Conservation (phyloP, 768 basidiomycete genomes). For the Lanmaoa rubissima region DNA sequence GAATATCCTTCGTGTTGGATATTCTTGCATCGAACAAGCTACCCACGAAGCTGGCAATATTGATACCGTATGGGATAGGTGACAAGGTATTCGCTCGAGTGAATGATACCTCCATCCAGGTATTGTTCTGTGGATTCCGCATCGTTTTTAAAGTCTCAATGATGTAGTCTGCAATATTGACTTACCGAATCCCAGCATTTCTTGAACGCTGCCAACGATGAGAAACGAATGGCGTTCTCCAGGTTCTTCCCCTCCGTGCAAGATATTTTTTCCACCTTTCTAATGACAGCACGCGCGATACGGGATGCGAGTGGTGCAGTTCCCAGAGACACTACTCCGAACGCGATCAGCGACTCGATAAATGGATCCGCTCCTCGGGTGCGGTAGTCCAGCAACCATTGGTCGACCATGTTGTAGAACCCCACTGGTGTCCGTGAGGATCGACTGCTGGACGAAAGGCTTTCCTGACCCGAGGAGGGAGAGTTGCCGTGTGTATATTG, state of each 20-base stretch:
- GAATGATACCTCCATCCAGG: constrained; percentile 2
- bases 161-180: background rate
- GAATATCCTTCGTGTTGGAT: constrained; percentile 25
- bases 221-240: constrained; percentile 11
- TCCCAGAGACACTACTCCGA: constrained; percentile 11
- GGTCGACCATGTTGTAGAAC: constrained; percentile 16
- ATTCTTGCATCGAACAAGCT: constrained; percentile 30
- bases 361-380: constrained; percentile 14
- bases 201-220: constrained; percentile 16
- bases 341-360: constrained; percentile 16
- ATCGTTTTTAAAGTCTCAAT: background rate
- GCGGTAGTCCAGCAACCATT: constrained; percentile 25
- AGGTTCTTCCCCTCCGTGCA: constrained; percentile 10
- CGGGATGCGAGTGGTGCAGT: constrained; percentile 15
- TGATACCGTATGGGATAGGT: constrained; percentile 20
- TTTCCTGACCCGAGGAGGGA: constrained; percentile 13
- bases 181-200: constrained; percentile 17
- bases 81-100: background rate
- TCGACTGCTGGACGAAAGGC: constrained; percentile 1
- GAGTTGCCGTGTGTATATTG: background rate
- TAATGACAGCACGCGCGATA: constrained; percentile 11
- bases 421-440: background rate
- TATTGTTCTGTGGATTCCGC: constrained; percentile 12
- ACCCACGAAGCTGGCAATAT: constrained; percentile 34
- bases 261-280: constrained; percentile 6